These are phyloP conservation scores for Sphaceloma murrayae DNA, from an alignment of 2,329 filamentous ascomycete genomes.

Conservation along the genomic window DNA sequence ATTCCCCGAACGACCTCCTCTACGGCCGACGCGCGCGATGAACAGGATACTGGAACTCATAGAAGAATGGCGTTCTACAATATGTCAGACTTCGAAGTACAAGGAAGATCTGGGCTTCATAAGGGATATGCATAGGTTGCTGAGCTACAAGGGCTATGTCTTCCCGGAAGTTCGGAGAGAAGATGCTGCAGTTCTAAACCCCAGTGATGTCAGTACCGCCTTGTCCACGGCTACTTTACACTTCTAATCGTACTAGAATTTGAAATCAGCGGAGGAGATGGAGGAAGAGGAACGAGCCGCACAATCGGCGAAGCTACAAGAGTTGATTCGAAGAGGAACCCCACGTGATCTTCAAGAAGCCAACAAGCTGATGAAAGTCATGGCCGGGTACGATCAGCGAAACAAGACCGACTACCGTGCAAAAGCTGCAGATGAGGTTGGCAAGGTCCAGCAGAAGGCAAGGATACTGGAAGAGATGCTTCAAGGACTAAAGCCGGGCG, in stretches of 20 bases:
- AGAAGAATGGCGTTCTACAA: slow-evolving; percentile 96
- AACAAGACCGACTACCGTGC: slow-evolving; percentile 96
- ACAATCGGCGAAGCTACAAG: slow-evolving; percentile 95
- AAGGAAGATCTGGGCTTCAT: slow-evolving; percentile 96
- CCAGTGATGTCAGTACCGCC: slow-evolving; percentile 70
- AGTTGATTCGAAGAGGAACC: slow-evolving; percentile 82
- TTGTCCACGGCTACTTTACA: background rate
- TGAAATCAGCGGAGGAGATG: slow-evolving; percentile 97
- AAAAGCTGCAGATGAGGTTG: slow-evolving; percentile 91
- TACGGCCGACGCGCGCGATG: slow-evolving; percentile 79
- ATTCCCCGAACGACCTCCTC: slow-evolving; percentile 86
- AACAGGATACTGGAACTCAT: slow-evolving; percentile 88
- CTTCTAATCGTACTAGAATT: slow-evolving; percentile 50
- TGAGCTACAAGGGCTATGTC: slow-evolving; percentile 94
- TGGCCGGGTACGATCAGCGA: slow-evolving; percentile 93
- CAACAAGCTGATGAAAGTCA: slow-evolving; percentile 96
- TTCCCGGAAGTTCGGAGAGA: slow-evolving; percentile 89
- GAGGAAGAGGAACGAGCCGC: slow-evolving; percentile 91
- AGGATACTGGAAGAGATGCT: slow-evolving; percentile 85
- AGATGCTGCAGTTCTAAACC: slow-evolving; percentile 92
- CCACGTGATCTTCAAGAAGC: slow-evolving; percentile 94
- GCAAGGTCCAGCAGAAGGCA: slow-evolving; percentile 92
- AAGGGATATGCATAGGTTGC: slow-evolving; percentile 88
- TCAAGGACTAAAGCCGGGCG: slow-evolving; percentile 70
- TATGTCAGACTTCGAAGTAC: slow-evolving; percentile 96